phyloP scores from a whole-genome alignment of 352 stramenopile genomes.

The Phytophthora hibernalis region DNA sequence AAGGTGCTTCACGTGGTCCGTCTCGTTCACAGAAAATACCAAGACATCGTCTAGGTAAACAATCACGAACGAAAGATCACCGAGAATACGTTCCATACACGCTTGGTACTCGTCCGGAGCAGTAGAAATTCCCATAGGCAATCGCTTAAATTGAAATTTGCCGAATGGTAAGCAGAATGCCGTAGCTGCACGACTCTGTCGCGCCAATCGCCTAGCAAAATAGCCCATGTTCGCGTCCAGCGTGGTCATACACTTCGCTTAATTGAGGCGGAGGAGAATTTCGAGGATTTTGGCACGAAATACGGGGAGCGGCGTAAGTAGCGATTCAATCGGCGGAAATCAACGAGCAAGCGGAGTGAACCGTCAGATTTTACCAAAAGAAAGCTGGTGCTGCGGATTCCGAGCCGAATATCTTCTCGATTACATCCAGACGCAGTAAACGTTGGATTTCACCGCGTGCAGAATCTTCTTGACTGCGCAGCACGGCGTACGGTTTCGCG shows the following conservation, averaged over 20 bases:
- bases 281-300: background rate
- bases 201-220: constrained; percentile 1
- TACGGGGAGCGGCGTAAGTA: constrained; percentile 14
- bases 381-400: constrained; percentile 10
- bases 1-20: too few species aligned
- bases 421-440: background rate
- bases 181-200: background rate
- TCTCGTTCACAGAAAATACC: too few species aligned
- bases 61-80: too few species aligned
- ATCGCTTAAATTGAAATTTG: too few species aligned
- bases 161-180: background rate
- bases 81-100: too few species aligned
- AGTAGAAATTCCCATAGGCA: too few species aligned
- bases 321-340: constrained; percentile 12
- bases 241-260: constrained; percentile 1
- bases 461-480: constrained; percentile 4
- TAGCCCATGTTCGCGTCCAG: constrained; percentile 15
- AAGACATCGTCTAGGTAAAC: too few species aligned
- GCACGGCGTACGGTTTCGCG: too few species aligned
- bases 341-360: background rate
- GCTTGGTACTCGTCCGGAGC: too few species aligned
- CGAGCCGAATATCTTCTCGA: constrained; percentile 13
- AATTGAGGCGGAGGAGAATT: background rate
- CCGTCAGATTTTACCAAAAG: background rate
- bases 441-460: background rate